Conservation (phyloP, 164 flowering plant genomes). For the Brasenia schreberi region DNA sequence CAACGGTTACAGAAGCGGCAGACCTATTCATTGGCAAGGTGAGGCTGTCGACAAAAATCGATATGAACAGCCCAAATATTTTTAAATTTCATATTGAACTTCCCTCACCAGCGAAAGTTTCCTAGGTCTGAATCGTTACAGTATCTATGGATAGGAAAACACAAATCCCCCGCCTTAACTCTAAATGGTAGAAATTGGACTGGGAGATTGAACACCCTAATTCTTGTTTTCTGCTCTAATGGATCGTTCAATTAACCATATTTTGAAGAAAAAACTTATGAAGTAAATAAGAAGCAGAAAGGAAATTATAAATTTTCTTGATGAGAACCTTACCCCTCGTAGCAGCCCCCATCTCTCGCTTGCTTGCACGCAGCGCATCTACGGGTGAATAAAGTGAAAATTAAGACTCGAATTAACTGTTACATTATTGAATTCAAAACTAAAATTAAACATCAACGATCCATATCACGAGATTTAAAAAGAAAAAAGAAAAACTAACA, state of each 20-base stretch:
- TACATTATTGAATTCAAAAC: no score
- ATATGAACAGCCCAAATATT: no score
- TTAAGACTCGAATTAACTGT: background rate
- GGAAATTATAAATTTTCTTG: no score
- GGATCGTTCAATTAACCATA: no score
- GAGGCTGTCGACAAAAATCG: no score
- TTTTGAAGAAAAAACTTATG: no score
- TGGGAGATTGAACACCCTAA: background rate
- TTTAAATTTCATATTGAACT: no score
- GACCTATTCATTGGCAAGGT: no score
- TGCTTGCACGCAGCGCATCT: constrained; percentile 81
- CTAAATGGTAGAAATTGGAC: background rate
- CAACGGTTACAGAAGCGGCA: no score
- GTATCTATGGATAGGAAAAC: background rate
- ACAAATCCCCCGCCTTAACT: background rate
- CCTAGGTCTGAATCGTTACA: background rate
- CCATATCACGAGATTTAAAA: background rate
- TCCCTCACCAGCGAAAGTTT: no score
- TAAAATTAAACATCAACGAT: background rate
- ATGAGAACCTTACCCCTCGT: constrained; percentile 48
- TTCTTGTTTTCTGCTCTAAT: background rate
- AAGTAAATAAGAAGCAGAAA: no score
- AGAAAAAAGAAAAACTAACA: background rate
- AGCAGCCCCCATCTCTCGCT: constrained; percentile 68
- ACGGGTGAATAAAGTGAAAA: constrained; percentile 8